Base-by-base conservation (phyloP, 2,329 filamentous ascomycete species). In the Hysterium pulicare region DNA sequence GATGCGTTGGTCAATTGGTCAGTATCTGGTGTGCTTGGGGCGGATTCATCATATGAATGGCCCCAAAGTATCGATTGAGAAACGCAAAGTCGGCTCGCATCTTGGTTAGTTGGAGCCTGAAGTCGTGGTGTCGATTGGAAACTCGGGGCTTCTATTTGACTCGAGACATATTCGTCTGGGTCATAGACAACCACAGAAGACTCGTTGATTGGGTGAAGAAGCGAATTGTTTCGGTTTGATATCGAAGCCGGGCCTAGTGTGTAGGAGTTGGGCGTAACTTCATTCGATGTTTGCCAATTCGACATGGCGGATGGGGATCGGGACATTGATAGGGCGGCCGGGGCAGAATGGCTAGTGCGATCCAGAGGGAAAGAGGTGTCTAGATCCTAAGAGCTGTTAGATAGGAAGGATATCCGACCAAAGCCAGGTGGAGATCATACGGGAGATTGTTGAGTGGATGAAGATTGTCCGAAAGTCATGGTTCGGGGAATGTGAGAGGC, bases 1-100 rank as follows among this genome's bases (percentile, higher is more conserved):
- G 67, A 58, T 4, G 38, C 55, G 46, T 60, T 59, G 35, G 66
- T 67, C 57, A 65, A 58, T 45, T 65, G 54, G 48, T 58, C 58
- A 50, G 62, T 59, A 58, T 7, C 46, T 32, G 63, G 58, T 10
- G 66, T 67, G 49, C 59, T 62, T 40, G 67, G 63, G 15, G 64
- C 61, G 33, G 61, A 67, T 48, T 48, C 55, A 48, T 67, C 62
- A 32, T 54, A 51, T 38, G 59, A 57, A 41, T 51, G 54, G 40
- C 54, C 55, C 63, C 63, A 67, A 36, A 51, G 55, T 40, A 59
- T 62, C 52, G 64, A 60, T 59, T 57, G 58, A 45, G 40, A 24
- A 15, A 52, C 50, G 10, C 54, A 54, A 42, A 63, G 38, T 39
- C 54, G 55, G 39, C 54, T 49, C 17, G 48, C 46, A 50, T 56